Evolutionary conservation across 2,329 filamentous ascomycete species (phyloP).

Genomic region (Fusarium sp.): DNA sequence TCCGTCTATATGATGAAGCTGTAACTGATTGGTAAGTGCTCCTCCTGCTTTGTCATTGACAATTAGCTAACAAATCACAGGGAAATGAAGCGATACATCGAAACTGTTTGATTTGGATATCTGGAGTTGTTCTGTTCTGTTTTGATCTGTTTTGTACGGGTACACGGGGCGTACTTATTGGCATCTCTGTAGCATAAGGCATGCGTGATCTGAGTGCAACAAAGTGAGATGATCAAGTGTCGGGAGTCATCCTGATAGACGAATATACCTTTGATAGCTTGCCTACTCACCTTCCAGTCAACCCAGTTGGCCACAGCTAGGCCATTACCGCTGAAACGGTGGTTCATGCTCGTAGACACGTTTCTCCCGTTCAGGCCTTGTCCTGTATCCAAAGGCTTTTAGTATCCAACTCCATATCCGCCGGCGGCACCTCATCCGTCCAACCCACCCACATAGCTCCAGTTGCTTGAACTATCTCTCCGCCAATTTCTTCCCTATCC

Average conservation of each 20-base stretch:
- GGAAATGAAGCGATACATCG: slow-evolving; percentile 83
- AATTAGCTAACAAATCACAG: slow-evolving; percentile 55
- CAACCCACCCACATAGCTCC: background rate
- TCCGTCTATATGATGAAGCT: slow-evolving; percentile 91
- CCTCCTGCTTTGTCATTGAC: no score
- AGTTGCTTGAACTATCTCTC: background rate
- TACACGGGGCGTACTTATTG: slow-evolving; percentile 32
- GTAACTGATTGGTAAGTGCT: slow-evolving; percentile 91
- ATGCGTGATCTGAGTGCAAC: slow-evolving; percentile 12
- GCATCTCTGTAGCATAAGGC: slow-evolving; percentile 24
- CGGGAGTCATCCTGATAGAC: slow-evolving; percentile 19
- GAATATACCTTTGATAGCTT: slow-evolving; percentile 38
- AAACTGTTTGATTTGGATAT: slow-evolving; percentile 66
- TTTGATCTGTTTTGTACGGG: slow-evolving; percentile 14
- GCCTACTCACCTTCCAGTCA: background rate
- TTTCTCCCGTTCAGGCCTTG: background rate
- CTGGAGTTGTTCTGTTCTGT: slow-evolving; percentile 31
- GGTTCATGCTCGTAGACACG: background rate
- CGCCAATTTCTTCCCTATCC: background rate
- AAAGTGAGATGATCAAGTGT: slow-evolving; percentile 17
- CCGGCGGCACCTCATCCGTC: background rate
- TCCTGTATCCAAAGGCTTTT: background rate
- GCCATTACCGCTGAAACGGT: background rate
- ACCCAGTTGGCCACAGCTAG: background rate
- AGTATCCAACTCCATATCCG: background rate